Percentiles rank a stretch among this genome's conserved stretches.
Conservation (phyloP, 208 protist genomes). For the Acanthamoeba polyphaga region DNA sequence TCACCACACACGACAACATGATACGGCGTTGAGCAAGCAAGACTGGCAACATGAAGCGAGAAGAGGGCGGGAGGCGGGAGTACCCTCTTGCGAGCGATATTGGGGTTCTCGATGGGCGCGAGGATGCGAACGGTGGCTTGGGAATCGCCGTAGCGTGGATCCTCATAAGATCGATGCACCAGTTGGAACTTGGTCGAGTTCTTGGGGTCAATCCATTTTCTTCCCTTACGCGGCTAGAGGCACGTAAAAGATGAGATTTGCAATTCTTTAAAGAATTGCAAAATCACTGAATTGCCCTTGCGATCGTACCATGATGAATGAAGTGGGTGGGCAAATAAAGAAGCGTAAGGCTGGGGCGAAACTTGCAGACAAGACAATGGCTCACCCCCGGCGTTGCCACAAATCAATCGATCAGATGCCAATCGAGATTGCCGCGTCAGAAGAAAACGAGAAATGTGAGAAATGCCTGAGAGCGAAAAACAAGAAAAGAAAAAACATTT, state of each 20-base stretch:
- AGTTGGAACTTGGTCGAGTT: constrained; percentile 57
- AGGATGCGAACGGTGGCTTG: constrained; percentile 27
- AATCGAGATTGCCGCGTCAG: not conserved
- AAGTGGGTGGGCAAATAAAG: not conserved
- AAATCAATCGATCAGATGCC: not conserved
- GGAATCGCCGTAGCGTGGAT: constrained; percentile 1
- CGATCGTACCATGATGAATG: no score
- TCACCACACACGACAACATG: not conserved
- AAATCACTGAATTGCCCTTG: not conserved
- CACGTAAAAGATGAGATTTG: not conserved
- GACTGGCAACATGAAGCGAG: not conserved
- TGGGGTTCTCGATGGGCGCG: constrained; percentile 17
- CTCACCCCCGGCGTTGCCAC: not conserved
- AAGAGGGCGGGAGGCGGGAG: not conserved
- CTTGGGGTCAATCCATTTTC: constrained; percentile 51
- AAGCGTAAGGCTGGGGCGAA: not conserved
- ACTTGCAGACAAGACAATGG: not conserved
- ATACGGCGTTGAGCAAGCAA: not conserved
- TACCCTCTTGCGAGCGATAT: constrained; percentile 17
- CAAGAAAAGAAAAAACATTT: not conserved
- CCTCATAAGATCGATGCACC: constrained; percentile 15
- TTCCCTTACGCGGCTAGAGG: constrained; percentile 1
- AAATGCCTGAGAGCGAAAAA: not conserved
- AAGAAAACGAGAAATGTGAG: not conserved
- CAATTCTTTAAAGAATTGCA: not conserved